Evolutionary conservation across 176 grass and related monocot genomes (phyloP), one percentile per base, ranked within the genome.

Genomic region (Carex kokanica): DNA sequence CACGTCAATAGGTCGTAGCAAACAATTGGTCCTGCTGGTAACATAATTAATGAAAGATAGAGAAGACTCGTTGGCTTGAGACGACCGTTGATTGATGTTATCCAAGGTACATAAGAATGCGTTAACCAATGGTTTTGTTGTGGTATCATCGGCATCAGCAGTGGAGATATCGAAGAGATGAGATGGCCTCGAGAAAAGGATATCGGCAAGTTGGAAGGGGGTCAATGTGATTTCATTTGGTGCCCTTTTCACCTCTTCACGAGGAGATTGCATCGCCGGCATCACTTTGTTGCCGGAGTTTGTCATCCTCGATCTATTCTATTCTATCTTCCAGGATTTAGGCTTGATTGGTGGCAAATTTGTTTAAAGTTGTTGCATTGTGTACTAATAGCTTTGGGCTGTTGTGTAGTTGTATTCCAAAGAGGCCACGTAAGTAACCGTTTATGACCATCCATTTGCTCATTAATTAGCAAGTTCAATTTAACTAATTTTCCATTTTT

Each of bases 1-100:
- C 82, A 82, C 85, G 29, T 94, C 92, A 15, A 94, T 88, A 32
- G 92, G 89, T 56, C 90, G 85, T 51, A 91, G 82, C 34, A 90
- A 89, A 77, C 87, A 83, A 1, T 88, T 87, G 31, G 85, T 87
- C 62, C 79, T 78, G 69, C 88, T 90, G 24, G 53, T 4, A 52
- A 25, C 72, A 61, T 34, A 53, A 49, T 78, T 45, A 13, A 93
- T 86, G 80, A 86, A 58, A 88, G 84, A 73, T 58, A 82, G 63
- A 14, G 61, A 82, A 53, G 80, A 65, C 57, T 82, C 80, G 0
- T 82, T 24, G 2, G 20, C 54, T 29, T 82, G 80, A 52, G 80
- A 82, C 3, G 43, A 82, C 1, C 13, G 23, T 17, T 29, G 60
- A 67, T 67, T 82, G 36, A 82, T 64, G 38, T 66, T 66, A 65